Evolutionary conservation across 805 yeast genomes (phyloP), one percentile per base, ranked within the genome.

Genomic region (Yamadazyma philogaea): DNA sequence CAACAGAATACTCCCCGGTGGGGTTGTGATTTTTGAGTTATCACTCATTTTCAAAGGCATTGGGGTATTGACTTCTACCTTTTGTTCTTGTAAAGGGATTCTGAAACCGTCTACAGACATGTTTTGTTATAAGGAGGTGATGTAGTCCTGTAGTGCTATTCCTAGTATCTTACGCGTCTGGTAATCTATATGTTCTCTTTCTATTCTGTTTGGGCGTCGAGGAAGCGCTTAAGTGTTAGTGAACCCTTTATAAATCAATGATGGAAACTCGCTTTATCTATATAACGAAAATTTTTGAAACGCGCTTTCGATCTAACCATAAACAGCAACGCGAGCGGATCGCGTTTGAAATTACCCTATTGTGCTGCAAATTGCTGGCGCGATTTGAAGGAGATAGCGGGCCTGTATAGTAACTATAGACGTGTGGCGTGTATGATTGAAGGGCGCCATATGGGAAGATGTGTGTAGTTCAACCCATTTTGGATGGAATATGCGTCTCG

Each of bases 11-110:
- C 40, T 40, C 22, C 45, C 48, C 8, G 74, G 74, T 6, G 72
- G 72, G 28, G 74, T 68, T 26, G 68, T 56, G 40, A 67, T 61
- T 31, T 57, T 63, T 16, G 50, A 45, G 36, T 39, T 49, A 17
- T 32, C 33, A n/a, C 40, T 44, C 28, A 26, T 37, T 30, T 33
- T 39, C 17, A 39, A 30, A 16, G 46, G 43, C 19, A 48, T 40
- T 2, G 49, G 49, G 17, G 50, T 47, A 34, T 46, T 46, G 14
- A 40, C 38, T 33, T 45, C 52, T 14, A 30, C 27, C 32, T 39
- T 49, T 21, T 44, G 50, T 39, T 51, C 54, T 42, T 46, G 49
- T 37, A 49, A 49, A 6, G 54, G 52, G 24, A 47, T 32, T 42
- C 51, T 48, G 34, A 44, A 39, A 7, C 46, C 46, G 38, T 42